Conservation (phyloP, 768 basidiomycete species). For the Rubroboletus satanas region DNA sequence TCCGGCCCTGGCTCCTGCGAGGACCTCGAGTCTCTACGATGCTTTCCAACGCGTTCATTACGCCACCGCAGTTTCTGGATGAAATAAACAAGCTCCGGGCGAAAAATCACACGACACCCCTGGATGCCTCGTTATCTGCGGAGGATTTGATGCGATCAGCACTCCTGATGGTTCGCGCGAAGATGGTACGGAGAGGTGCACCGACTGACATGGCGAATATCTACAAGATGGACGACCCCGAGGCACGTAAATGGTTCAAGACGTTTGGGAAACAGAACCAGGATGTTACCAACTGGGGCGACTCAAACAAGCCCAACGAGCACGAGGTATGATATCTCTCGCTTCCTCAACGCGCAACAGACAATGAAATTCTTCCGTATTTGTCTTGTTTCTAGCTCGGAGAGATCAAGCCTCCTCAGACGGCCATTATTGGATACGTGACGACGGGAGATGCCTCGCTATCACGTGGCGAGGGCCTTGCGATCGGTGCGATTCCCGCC, state of each 20-base stretch:
- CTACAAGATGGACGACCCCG: conserved; percentile 56
- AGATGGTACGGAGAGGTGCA: conserved; percentile 61
- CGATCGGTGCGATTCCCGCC: conserved; percentile 69
- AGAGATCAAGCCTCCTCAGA: conserved; percentile 38
- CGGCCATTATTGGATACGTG: conserved; percentile 70
- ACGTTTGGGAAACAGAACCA: conserved; percentile 21
- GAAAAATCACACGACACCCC: conserved; percentile 47
- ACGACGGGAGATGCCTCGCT: conserved; percentile 85
- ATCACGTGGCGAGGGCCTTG: conserved; percentile 71
- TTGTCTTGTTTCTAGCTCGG: conserved; percentile 38
- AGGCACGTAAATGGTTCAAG: conserved; percentile 47
- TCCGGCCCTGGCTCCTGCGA: conserved; percentile 67
- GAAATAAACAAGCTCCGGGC: conserved; percentile 57
- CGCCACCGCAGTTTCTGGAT: conserved; percentile 42
- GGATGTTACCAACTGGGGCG: conserved; percentile 13
- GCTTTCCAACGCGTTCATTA: conserved; percentile 41
- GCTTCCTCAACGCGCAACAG: not conserved
- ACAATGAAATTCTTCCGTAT: not conserved
- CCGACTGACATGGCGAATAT: conserved; percentile 75
- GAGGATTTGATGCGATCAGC: conserved; percentile 54
- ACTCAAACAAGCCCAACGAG: conserved; percentile 21
- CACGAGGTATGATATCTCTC: conserved; percentile 24
- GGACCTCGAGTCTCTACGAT: conserved; percentile 49
- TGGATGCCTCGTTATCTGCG: conserved; percentile 33
- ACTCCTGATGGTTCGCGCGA: conserved; percentile 62